Evolutionary conservation across 2,329 filamentous ascomycete species (phyloP), one percentile per base, ranked within the genome.

Genomic region (Kalmusia sp.): DNA sequence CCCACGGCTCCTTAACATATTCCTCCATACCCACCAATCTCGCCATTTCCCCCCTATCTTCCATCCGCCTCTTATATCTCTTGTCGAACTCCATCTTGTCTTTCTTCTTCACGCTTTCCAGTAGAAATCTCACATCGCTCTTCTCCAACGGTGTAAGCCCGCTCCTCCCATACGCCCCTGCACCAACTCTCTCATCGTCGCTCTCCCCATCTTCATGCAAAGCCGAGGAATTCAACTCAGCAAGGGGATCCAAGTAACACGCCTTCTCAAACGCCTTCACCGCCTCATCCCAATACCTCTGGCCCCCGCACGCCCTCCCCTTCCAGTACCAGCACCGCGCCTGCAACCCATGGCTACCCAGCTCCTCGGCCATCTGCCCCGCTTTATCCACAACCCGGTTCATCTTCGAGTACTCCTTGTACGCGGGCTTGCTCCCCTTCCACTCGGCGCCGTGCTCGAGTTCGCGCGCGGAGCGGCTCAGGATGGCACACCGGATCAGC

Each of bases 311-410:
- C 1, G 51, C 64, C 15, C 54, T 22, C 19, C 61, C 64, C 27
- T 49, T 35, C 65, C 65, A 68, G 40, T 64, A 67, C 34, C 61
- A 54, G 21, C 55, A 54, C 2, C 59, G 51, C 2, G 64, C 61
- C 25, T 56, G 55, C 17, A 66, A 33, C 3, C 54, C 51, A 7
- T 35, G 21, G 15, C 52, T 58, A 3, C 57, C 19, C 15, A 62
- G 25, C 1, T 40, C 51, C 25, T 57, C 37, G 8, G 61, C 55
- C 6, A 64, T 27, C 3, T 31, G 15, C 3, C 21, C 44, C 9
- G 63, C 61, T 28, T 53, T 47, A 8, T 34, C 48, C 3, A 61
- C 57, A 3, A 52, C 24, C 9, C 30, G 19, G 5, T 25, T 21
- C 7, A 33, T 38, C n/a, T 44, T 46, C 3, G 27, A 41, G 19